Evolutionary conservation across 345 rosid genomes (phyloP), one percentile per base, ranked within the genome.

Genomic region (Aquilaria yunnanensis): DNA sequence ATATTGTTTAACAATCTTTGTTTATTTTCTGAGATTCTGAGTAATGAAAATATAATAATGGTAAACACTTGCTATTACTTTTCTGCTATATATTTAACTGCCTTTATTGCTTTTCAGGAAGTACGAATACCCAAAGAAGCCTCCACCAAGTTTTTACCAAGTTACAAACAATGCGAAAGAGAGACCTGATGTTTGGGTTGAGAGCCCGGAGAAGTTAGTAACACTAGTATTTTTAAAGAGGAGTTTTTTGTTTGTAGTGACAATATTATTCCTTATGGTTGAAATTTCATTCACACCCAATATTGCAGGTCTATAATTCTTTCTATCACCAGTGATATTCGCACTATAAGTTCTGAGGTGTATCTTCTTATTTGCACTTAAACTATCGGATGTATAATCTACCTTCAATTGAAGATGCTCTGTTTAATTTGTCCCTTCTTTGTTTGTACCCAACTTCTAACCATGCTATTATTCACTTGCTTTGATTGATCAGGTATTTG

Each of bases 161-260:
- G 92, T 85, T 63, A 93, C 96, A 33, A 86, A 88, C 71, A 81
- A 86, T 68, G 83, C 94, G 10, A 90, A 88, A 72, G 98, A 90
- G 83, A 84, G 98, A 67, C 98, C 98, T 2, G 98, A 93, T 79
- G 96, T 93, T 62, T 93, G 98, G 98, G 82, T 93, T 58, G 97
- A 93, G 52, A 83, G 85, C 87, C 98, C 98, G 56, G 97, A 93
- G 72, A 90, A 86, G 98, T 90, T 74, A 77, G 87, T 67, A 62
- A 64, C 62, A 48, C 51, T 59, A 29, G 34, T 48, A 57, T 55
- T 71, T 60, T 66, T 9, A 33, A 37, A 56, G 47, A 56, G 37
- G 65, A 49, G 57, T 14, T 16, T 64, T 49, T 49, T n/a, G 11
- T 49, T 59, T 48, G 16, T 12, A 6, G 2, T 62, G n/a, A 43